phyloP scores from a whole-genome alignment of 371 early-diverging fungal genomes.

The Choanephora cucurbitarum region DNA sequence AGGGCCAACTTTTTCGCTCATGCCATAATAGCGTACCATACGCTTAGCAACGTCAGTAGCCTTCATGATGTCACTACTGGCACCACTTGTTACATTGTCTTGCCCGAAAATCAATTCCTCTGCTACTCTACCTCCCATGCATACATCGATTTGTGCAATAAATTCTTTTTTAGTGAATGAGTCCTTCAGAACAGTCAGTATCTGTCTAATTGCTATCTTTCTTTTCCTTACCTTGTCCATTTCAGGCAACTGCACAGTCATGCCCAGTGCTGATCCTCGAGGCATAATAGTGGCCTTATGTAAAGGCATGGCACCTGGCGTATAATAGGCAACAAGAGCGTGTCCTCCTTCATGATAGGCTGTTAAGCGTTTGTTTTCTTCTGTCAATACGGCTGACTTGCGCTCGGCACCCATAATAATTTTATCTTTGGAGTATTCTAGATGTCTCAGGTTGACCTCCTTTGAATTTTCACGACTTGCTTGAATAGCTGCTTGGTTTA shows the following conservation, averaged over 20 bases:
- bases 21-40: conserved; percentile 93
- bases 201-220: neutral
- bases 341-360: conserved; percentile 99
- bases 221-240: conserved; percentile 69
- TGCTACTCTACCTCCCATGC: conserved; percentile 97
- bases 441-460: conserved; percentile 73
- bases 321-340: conserved; percentile 93
- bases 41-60: conserved; percentile 90
- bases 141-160: conserved; percentile 90
- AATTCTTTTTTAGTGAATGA: conserved; percentile 84
- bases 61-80: conserved; percentile 87
- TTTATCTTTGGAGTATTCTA: conserved; percentile 97
- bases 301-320: conserved; percentile 94
- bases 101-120: conserved; percentile 94
- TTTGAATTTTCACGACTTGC: conserved; percentile 80
- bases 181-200: conserved; percentile 37
- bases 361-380: conserved; percentile 83
- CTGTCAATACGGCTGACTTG: conserved; percentile 88
- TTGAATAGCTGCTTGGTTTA: conserved; percentile 95
- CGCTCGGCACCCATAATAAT: conserved; percentile 98
- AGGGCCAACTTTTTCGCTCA: conserved; percentile 89
- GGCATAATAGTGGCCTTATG: conserved; percentile 99
- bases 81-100: conserved; percentile 95
- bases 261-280: conserved; percentile 89
- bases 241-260: conserved; percentile 95